Percentiles rank a stretch among this genome's conserved stretches.
These are phyloP conservation scores for Pseudogymnoascus sp. DNA, from an alignment of 2,329 filamentous ascomycete genomes.

Conservation along the genomic window DNA sequence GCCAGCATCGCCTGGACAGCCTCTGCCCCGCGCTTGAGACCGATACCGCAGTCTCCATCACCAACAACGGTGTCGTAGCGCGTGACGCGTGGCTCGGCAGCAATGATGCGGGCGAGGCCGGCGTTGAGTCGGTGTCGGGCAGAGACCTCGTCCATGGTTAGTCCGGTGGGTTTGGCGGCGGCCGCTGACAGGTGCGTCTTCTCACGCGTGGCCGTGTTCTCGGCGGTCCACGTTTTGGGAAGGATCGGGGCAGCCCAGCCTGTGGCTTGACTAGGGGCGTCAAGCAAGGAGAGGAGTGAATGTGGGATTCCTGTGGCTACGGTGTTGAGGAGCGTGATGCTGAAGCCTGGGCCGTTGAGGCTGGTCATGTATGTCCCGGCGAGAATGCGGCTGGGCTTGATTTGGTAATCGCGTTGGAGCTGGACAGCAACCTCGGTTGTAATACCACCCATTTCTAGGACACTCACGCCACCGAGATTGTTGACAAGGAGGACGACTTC, in stretches of 20 bases:
- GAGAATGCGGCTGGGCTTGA: slow-evolving; percentile 53
- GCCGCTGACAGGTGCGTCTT: slow-evolving; percentile 19
- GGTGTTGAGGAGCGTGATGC: slow-evolving; percentile 56
- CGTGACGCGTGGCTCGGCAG: slow-evolving; percentile 57
- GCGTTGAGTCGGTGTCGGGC: slow-evolving; percentile 45
- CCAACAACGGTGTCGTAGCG: slow-evolving; percentile 63
- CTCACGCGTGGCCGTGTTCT: slow-evolving; percentile 29
- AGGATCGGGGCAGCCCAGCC: slow-evolving; percentile 57
- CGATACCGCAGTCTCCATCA: slow-evolving; percentile 64
- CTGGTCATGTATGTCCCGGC: slow-evolving; percentile 65
- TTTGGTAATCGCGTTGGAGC: slow-evolving; percentile 47
- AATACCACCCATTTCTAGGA: slow-evolving; percentile 58
- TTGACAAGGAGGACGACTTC: slow-evolving; percentile 59
- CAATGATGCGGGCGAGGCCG: slow-evolving; percentile 51
- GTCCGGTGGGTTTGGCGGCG: slow-evolving; percentile 27
- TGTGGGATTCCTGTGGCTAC: slow-evolving; percentile 39
- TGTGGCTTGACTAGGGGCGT: slow-evolving; percentile 57
- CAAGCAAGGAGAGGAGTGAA: slow-evolving; percentile 57
- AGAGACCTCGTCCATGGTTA: slow-evolving; percentile 25
- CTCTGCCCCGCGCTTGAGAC: slow-evolving; percentile 62
- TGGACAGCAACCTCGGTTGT: slow-evolving; percentile 58
- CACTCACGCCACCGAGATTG: slow-evolving; percentile 61
- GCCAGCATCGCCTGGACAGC: slow-evolving; percentile 38
- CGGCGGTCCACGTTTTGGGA: slow-evolving; percentile 49
- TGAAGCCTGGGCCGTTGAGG: slow-evolving; percentile 64